Evolutionary conservation across 2,329 filamentous ascomycete genomes (phyloP), one percentile per base, ranked within the genome.

Genomic region (Alternaria viburni): DNA sequence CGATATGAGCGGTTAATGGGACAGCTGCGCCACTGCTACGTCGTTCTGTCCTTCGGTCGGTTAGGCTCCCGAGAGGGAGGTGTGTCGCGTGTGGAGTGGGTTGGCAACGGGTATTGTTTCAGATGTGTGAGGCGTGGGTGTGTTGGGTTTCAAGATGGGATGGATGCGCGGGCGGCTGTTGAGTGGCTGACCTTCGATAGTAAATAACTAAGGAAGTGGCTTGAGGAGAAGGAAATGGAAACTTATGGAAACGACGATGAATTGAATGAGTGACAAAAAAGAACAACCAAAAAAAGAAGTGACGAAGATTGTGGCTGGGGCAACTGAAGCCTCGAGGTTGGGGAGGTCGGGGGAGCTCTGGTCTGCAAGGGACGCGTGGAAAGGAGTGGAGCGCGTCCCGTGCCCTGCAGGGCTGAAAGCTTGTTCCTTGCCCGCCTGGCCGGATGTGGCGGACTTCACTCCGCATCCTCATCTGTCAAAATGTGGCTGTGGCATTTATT

Each of bases 11-110:
- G 58, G 58, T 46, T 61, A 57, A 54, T 59, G 25, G 41, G 23
- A 11, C 25, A 6, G 45, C 61, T 59, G 62, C 59, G 59, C 59
- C 62, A 62, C 59, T 47, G 28, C 30, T 51, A 36, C 54, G 28
- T 58, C 17, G 55, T 54, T 62, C 41, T 41, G 23, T 59, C 46
- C 26, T 62, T 62, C 69, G 69, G 68, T 54, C 57, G 51, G 51
- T 51, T 43, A 21, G 43, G 11, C 54, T 57, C 50, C 69, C 68
- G 72, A 61, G 61, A 59, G 45, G 41, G 50, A 59, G 32, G 26
- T 47, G 58, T 70, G 69, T 73, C 64, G 70, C 72, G 72, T 67
- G 43, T 49, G 43, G 50, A 45, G 59, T 21, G 9, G 21, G 15
- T 41, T 59, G 47, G 59, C 59, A 54, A 62, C 59, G 59, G 41